A percentile compares a stretch with the other conserved stretches of the same genome.
These are phyloP conservation scores for Aureobasidium pullulans DNA, from an alignment of 2,329 filamentous ascomycete genomes.

Conservation along the genomic window DNA sequence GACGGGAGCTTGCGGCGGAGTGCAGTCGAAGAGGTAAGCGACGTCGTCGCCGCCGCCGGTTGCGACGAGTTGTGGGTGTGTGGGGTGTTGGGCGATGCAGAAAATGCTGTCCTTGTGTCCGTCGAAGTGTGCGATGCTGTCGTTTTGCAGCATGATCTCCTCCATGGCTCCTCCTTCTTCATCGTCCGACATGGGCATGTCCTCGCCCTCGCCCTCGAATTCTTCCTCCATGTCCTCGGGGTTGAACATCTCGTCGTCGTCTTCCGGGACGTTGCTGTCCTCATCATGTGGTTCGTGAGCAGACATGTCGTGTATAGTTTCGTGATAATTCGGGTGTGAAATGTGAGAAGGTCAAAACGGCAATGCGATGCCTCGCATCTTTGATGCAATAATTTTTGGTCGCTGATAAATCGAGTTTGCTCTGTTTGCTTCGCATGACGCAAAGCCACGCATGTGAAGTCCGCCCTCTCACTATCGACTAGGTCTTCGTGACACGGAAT, in stretches of 20 bases:
- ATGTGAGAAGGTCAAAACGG: neutral
- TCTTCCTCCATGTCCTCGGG: conserved; percentile 70
- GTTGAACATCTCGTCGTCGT: conserved; percentile 63
- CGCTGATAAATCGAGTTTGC: conserved; percentile 13
- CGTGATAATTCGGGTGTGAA: neutral
- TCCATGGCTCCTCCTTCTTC: conserved; percentile 48
- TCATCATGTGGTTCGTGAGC: conserved; percentile 13
- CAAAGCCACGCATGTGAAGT: conserved; percentile 5
- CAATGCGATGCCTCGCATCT: neutral
- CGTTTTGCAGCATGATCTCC: conserved; percentile 79
- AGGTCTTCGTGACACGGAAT: neutral
- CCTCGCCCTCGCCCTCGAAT: conserved; percentile 51
- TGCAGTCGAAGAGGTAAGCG: conserved; percentile 78
- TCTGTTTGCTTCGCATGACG: conserved; percentile 9
- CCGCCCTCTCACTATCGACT: neutral
- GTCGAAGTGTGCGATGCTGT: conserved; percentile 91
- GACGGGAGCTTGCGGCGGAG: conserved; percentile 53
- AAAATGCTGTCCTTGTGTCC: conserved; percentile 85
- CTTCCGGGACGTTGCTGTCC: conserved; percentile 31
- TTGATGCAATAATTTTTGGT: neutral
- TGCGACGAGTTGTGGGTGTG: conserved; percentile 67
- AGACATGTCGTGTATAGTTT: conserved; percentile 1
- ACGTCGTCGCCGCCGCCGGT: conserved; percentile 83
- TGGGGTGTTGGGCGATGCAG: conserved; percentile 86
- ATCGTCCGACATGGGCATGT: conserved; percentile 75